These are phyloP conservation scores for Aureobasidium sp. DNA, from an alignment of 2,329 filamentous ascomycete species.

Conservation along the genomic window DNA sequence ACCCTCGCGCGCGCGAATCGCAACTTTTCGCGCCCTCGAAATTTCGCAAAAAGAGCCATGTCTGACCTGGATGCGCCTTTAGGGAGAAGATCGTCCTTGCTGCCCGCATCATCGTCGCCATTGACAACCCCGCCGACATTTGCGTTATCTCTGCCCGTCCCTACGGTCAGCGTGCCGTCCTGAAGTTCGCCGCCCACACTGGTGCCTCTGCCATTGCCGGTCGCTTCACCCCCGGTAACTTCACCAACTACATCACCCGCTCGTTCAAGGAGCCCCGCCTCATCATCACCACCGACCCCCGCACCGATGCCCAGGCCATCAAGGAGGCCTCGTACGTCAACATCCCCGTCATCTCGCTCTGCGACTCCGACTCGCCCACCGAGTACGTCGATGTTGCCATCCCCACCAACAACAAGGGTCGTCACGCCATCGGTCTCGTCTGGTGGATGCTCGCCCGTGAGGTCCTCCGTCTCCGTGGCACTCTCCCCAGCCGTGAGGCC, in stretches of 20 bases:
- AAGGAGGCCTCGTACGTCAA: slow-evolving; percentile 99
- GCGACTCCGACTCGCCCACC: slow-evolving; percentile 98
- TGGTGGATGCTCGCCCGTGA: slow-evolving; percentile 99
- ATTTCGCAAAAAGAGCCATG: slow-evolving; percentile 1
- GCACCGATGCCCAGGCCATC: slow-evolving; percentile 99
- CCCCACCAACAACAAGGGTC: slow-evolving; percentile 99
- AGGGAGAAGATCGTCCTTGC: slow-evolving; percentile 99
- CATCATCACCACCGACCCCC: slow-evolving; percentile 98
- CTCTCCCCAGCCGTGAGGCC: slow-evolving; percentile 88
- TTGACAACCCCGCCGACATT: slow-evolving; percentile 99
- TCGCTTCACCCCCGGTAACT: slow-evolving; percentile 99
- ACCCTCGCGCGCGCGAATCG: background rate
- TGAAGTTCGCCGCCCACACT: slow-evolving; percentile 99
- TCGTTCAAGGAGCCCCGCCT: slow-evolving; percentile 99
- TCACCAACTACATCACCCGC: slow-evolving; percentile 99
- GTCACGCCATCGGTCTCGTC: slow-evolving; percentile 94
- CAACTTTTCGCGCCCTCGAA: slow-evolving; percentile 2
- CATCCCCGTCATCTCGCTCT: slow-evolving; percentile 98
- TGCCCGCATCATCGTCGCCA: slow-evolving; percentile 95
- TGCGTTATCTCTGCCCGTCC: slow-evolving; percentile 99
- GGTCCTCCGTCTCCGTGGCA: slow-evolving; percentile 97
- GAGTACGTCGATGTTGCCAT: slow-evolving; percentile 99
- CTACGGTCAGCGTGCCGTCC: slow-evolving; percentile 98
- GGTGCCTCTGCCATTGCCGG: slow-evolving; percentile 96
- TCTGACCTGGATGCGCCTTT: slow-evolving; percentile 16